A percentile compares a stretch with the other conserved stretches of the same genome.
Conservation (phyloP, 2,329 filamentous ascomycete genomes). For the Penicillium freii region DNA sequence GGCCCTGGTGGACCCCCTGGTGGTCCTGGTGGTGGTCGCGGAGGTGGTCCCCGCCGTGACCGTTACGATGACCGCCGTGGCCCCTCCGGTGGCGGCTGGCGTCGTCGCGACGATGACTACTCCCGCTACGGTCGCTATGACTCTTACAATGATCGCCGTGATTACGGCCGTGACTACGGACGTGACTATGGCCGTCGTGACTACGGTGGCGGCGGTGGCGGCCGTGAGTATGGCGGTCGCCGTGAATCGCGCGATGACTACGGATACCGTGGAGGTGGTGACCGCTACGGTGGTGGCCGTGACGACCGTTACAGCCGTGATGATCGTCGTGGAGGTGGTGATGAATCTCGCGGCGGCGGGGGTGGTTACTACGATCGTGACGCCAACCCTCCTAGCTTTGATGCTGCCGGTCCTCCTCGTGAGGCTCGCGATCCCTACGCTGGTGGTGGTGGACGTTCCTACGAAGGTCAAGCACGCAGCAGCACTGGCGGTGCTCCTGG, state of each 20-base stretch:
- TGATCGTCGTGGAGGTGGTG: conserved; percentile 45
- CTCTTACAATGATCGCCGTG: conserved; percentile 53
- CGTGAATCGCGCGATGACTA: conserved; percentile 47
- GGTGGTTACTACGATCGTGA: conserved; percentile 55
- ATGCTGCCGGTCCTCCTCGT: conserved; percentile 38
- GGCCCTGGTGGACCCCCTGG: conserved; percentile 42
- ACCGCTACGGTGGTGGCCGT: conserved; percentile 50
- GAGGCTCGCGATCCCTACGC: conserved; percentile 36
- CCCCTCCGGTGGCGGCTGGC: conserved; percentile 51
- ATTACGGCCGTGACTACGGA: conserved; percentile 64
- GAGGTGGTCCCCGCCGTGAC: conserved; percentile 47
- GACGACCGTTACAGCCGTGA: conserved; percentile 50
- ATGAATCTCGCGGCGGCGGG: conserved; percentile 40
- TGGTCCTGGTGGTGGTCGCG: conserved; percentile 38
- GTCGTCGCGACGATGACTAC: conserved; percentile 46
- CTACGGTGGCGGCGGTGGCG: conserved; percentile 48
- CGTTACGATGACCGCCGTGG: conserved; percentile 56
- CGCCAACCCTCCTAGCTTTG: conserved; percentile 50
- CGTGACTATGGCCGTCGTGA: conserved; percentile 61
- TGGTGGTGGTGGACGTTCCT: conserved; percentile 33
- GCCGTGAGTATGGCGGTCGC: conserved; percentile 48
- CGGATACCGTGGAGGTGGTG: conserved; percentile 39
- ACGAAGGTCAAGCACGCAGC: conserved; percentile 31
- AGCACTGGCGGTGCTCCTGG: conserved; percentile 1
- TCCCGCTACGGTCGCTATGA: conserved; percentile 48